Percentiles rank a stretch among this genome's conserved stretches.
Conservation (phyloP, 78 protist genomes). For the Pigoraptor vietnamica region DNA sequence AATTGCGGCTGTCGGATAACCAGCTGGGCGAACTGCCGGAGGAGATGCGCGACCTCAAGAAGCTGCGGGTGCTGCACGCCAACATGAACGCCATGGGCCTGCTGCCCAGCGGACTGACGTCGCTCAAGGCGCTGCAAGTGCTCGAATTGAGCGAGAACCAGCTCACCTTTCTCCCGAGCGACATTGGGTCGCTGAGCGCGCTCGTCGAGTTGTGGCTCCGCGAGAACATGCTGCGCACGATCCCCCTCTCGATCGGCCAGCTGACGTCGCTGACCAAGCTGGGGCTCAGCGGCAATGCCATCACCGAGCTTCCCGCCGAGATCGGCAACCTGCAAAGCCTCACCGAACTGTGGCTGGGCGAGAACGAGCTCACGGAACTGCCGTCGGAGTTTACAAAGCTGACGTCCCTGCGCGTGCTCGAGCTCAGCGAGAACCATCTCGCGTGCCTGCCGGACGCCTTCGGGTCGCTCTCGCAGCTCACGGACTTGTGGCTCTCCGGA, state of each 20-base stretch:
- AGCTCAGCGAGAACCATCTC: not conserved
- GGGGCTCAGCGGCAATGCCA: not conserved
- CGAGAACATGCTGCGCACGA: not conserved
- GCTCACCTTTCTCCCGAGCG: not conserved
- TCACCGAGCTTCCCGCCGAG: not conserved
- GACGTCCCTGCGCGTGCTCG: not conserved
- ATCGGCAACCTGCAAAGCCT: not conserved
- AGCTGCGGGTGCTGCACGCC: not conserved
- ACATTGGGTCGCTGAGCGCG: not conserved
- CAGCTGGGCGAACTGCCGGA: not conserved
- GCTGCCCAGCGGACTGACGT: not conserved
- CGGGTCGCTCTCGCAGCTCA: not conserved
- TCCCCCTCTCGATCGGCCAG: not conserved
- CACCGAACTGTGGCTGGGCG: not conserved
- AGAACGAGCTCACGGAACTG: not conserved
- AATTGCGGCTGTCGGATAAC: not conserved
- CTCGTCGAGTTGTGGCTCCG: not conserved
- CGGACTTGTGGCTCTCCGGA: not conserved
- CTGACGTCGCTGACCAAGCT: not conserved
- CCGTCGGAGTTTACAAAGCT: not conserved
- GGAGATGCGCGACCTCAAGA: not conserved
- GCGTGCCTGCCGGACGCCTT: not conserved
- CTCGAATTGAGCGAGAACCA: not conserved
- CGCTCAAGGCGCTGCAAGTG: not conserved
- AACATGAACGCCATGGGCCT: not conserved